Evolutionary conservation across 2,329 filamentous ascomycete species (phyloP).

Genomic region (Verticillium nubilum): DNA sequence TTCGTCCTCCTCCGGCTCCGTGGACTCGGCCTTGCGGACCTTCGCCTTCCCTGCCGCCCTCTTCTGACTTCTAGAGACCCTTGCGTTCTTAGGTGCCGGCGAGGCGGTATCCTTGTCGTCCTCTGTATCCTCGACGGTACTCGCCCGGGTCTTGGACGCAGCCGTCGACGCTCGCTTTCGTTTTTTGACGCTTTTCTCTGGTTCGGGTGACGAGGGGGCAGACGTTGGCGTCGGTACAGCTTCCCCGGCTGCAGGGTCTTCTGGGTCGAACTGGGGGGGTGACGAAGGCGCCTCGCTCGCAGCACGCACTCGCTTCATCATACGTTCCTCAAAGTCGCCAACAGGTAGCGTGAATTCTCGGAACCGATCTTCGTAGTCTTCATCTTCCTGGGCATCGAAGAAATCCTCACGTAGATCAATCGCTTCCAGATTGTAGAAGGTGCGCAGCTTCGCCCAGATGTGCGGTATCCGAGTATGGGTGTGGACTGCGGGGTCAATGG

Average conservation of each 20-base stretch:
- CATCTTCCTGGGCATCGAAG: conserved; percentile 48
- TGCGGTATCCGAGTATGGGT: conserved; percentile 83
- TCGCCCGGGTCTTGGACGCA: conserved; percentile 26
- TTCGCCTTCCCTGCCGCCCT: conserved; percentile 32
- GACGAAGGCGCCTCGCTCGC: conserved; percentile 38
- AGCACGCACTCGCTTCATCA: conserved; percentile 38
- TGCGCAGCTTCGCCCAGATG: conserved; percentile 83
- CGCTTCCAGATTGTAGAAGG: conserved; percentile 77
- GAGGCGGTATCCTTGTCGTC: conserved; percentile 36
- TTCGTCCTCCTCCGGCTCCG: conserved; percentile 25
- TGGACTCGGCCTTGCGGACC: conserved; percentile 25
- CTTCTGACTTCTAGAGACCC: conserved; percentile 30
- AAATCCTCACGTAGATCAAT: conserved; percentile 79
- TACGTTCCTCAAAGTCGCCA: conserved; percentile 38
- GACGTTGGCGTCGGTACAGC: neutral
- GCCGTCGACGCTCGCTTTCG: conserved; percentile 36
- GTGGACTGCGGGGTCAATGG: conserved; percentile 63
- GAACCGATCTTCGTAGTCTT: conserved; percentile 54
- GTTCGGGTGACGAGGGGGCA: conserved; percentile 10
- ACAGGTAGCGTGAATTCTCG: conserved; percentile 60
- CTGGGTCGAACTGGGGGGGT: conserved; percentile 36
- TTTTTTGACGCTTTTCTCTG: conserved; percentile 23
- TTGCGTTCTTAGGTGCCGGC: conserved; percentile 30
- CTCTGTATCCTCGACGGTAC: conserved; percentile 49
- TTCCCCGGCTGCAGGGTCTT: conserved; percentile 8